These are phyloP conservation scores for Fraxinus ornus DNA, from an alignment of 305 asterid species.

Conservation along the genomic window DNA sequence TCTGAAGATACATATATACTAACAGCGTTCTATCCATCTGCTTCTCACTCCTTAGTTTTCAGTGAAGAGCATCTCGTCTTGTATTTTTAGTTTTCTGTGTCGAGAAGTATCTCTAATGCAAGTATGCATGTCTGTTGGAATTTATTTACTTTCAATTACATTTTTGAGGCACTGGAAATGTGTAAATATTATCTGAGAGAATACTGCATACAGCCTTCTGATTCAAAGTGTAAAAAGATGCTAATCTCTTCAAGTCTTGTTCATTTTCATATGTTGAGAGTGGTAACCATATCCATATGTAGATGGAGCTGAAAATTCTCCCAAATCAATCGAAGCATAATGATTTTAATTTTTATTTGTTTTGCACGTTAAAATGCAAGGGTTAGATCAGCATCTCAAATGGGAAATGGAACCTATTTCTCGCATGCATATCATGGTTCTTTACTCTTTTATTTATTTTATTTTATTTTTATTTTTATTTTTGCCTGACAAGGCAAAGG, in stretches of 20 bases:
- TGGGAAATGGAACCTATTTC: background rate
- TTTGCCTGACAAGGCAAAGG: too few relatives aligned
- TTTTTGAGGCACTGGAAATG: conserved; percentile 1
- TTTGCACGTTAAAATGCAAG: background rate
- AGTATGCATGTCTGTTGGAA: background rate
- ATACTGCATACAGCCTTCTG: background rate
- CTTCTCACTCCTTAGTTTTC: background rate
- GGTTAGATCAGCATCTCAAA: background rate
- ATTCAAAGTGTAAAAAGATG: background rate
- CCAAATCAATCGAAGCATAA: background rate
- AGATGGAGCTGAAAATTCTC: background rate
- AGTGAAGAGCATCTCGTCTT: background rate
- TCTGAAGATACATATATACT: conserved; percentile 19
- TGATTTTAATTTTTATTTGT: background rate
- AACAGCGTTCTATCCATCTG: conserved; percentile 7
- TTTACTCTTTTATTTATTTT: too few relatives aligned
- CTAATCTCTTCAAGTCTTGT: background rate
- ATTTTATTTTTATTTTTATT: too few relatives aligned
- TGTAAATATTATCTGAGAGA: background rate
- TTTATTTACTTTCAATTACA: background rate
- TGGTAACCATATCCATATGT: background rate
- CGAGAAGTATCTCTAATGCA: background rate
- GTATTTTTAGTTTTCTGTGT: conserved; percentile 4
- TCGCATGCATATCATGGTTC: background rate
- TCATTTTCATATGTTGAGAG: background rate